phyloP scores from a whole-genome alignment of 2,329 filamentous ascomycete genomes.

The Septoria linicola region DNA sequence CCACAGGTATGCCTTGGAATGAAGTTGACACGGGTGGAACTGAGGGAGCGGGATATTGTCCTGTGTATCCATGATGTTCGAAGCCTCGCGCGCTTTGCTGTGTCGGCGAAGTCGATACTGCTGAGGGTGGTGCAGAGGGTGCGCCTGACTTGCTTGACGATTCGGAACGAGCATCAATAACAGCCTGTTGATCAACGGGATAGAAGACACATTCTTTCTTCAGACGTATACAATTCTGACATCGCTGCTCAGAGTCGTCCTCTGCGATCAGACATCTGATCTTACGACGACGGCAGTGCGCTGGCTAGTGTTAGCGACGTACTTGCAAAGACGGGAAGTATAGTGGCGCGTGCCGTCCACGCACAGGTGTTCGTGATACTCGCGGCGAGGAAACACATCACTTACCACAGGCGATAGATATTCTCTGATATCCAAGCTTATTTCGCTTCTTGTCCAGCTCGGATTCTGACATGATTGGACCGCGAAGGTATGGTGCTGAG shows the following conservation, averaged over 20 bases:
- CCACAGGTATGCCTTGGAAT: conserved; percentile 23
- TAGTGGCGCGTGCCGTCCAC: conserved; percentile 17
- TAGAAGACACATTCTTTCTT: conserved; percentile 94
- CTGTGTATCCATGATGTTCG: conserved; percentile 11
- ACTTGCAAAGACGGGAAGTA: conserved; percentile 16
- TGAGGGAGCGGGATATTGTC: neutral
- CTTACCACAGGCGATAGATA: conserved; percentile 93
- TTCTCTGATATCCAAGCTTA: conserved; percentile 87
- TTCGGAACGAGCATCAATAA: conserved; percentile 32
- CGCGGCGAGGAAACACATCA: conserved; percentile 33
- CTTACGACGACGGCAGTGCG: conserved; percentile 87
- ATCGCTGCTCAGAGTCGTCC: conserved; percentile 72
- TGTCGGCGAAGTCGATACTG: conserved; percentile 30
- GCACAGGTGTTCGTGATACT: conserved; percentile 11
- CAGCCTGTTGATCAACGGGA: conserved; percentile 64
- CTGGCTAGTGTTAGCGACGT: conserved; percentile 49
- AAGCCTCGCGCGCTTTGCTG: conserved; percentile 17
- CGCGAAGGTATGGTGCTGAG: conserved; percentile 51
- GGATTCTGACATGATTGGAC: conserved; percentile 47
- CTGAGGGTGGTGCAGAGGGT: conserved; percentile 30
- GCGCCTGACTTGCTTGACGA: conserved; percentile 23
- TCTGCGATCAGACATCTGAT: conserved; percentile 82
- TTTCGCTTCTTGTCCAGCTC: conserved; percentile 71
- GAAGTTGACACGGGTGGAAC: conserved; percentile 19
- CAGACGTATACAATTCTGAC: conserved; percentile 87